Percentiles rank a stretch among this genome's conserved stretches.
phyloP scores from a whole-genome alignment of 305 asterid species.

The Solanum chacoense region DNA sequence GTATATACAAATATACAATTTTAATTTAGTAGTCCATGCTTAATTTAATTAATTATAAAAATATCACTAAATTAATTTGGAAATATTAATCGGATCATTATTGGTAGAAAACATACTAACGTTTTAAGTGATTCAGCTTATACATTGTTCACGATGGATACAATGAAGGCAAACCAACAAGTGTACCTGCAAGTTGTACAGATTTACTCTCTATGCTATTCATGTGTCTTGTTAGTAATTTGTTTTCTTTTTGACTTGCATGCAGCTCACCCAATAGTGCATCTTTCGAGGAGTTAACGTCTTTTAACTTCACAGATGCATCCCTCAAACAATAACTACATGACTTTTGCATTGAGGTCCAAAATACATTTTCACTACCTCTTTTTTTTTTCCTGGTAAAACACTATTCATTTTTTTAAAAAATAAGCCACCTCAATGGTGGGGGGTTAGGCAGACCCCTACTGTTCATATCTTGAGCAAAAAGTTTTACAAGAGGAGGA shows the following conservation, averaged over 20 bases:
- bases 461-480: too few species aligned
- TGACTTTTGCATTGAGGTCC: background rate
- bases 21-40: background rate
- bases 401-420: too few species aligned
- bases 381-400: too few species aligned
- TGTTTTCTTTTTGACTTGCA: background rate
- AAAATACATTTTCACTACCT: background rate
- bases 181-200: background rate
- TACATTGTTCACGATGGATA: background rate
- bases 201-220: background rate
- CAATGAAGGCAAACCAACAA: background rate
- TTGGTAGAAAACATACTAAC: background rate
- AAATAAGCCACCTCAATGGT: too few species aligned
- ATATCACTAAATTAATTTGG: background rate
- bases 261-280: background rate
- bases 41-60: too few species aligned
- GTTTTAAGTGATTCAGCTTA: too few species aligned
- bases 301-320: background rate
- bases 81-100: background rate
- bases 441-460: too few species aligned
- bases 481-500: too few species aligned
- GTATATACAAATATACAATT: background rate
- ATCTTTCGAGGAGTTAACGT: background rate
- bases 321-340: background rate
- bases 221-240: background rate